A percentile compares a stretch with the other conserved stretches of the same genome.
These are phyloP conservation scores for Pezicula neosporulosa DNA, from an alignment of 2,329 filamentous ascomycete genomes.

Conservation along the genomic window DNA sequence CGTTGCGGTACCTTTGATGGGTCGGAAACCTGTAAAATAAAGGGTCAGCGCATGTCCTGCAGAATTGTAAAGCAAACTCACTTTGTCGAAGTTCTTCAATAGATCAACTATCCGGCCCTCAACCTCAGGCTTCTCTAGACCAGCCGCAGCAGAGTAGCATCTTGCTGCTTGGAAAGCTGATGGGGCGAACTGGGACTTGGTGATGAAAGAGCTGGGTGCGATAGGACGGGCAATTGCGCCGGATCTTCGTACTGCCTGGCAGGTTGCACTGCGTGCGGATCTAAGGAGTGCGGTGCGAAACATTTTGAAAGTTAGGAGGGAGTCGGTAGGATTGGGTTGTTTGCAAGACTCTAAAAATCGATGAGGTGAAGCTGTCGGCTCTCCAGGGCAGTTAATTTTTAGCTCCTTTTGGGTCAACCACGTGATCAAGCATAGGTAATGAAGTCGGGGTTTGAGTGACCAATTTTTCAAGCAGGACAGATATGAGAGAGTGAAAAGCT, in stretches of 20 bases:
- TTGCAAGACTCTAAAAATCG: conserved; percentile 6
- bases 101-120: conserved; percentile 90
- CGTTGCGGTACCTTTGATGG: conserved; percentile 50
- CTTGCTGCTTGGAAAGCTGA: conserved; percentile 67
- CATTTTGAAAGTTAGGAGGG: conserved; percentile 54
- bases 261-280: conserved; percentile 56
- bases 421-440: neutral
- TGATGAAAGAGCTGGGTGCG: conserved; percentile 55
- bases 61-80: conserved; percentile 35
- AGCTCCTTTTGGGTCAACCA: neutral
- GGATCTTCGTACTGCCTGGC: conserved; percentile 46
- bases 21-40: conserved; percentile 59
- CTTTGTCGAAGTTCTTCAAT: conserved; percentile 97
- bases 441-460: too few species aligned
- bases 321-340: conserved; percentile 8
- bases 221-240: conserved; percentile 56
- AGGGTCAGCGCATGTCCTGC: conserved; percentile 16
- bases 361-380: conserved; percentile 12
- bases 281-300: conserved; percentile 85
- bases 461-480: too few species aligned
- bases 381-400: neutral
- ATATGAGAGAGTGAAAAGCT: too few species aligned
- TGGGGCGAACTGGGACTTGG: conserved; percentile 59
- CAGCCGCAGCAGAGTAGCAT: conserved; percentile 81
- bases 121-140: conserved; percentile 78